phyloP scores from a whole-genome alignment of 2,329 filamentous ascomycete genomes.

The Beauveria brongniartii region DNA sequence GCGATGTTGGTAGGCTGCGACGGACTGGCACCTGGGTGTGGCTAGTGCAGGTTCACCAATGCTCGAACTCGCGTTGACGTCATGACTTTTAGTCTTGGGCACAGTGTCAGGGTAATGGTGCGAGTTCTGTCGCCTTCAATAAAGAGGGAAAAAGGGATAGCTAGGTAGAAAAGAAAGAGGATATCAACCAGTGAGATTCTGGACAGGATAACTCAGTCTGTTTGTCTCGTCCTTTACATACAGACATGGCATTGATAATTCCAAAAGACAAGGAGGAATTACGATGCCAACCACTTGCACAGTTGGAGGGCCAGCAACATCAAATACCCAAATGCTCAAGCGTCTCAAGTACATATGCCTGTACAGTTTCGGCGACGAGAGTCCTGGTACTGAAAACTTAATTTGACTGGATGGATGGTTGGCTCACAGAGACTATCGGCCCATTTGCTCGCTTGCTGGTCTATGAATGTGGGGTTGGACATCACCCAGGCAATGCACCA shows the following conservation, averaged over 20 bases:
- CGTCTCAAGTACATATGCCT: too few relatives aligned
- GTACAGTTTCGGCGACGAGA: too few relatives aligned
- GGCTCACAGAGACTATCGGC: background rate
- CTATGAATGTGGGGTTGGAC: background rate
- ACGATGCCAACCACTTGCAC: background rate
- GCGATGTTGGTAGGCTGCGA: background rate
- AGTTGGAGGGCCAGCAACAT: background rate
- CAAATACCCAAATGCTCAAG: too few relatives aligned
- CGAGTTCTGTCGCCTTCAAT: background rate
- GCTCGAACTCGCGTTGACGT: constrained; percentile 9
- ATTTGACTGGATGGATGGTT: background rate
- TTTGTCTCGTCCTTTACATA: too few relatives aligned
- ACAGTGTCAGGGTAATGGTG: background rate
- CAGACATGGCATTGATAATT: background rate
- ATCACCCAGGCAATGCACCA: background rate
- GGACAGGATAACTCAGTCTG: too few relatives aligned
- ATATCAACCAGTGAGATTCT: background rate
- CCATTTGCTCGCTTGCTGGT: constrained; percentile 1
- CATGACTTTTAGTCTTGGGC: constrained; percentile 1
- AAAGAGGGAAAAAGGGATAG: background rate
- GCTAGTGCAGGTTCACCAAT: background rate
- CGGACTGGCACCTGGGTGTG: background rate
- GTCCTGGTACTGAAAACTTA: background rate
- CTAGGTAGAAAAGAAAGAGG: background rate
- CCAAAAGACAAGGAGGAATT: background rate